Percentiles rank a stretch among this genome's conserved stretches.
Evolutionary conservation across 352 stramenopile genomes (phyloP).

Genomic region (Ochromonadaceae sp.): DNA sequence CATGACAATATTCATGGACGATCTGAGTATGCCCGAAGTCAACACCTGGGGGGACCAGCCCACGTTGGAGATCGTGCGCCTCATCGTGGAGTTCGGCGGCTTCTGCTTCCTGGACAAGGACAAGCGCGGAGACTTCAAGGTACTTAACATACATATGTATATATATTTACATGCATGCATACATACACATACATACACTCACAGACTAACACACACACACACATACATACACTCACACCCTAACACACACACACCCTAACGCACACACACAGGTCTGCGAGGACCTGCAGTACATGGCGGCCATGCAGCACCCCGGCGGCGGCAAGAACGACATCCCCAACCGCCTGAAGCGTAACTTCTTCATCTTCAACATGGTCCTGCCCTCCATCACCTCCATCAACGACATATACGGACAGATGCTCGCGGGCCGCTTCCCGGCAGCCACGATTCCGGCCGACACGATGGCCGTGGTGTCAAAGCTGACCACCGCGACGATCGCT

Average conservation of each 20-base stretch:
- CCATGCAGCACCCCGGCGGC: constrained; percentile 90
- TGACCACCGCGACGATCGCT: constrained; percentile 85
- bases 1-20: constrained; percentile 97
- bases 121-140: constrained; percentile 93
- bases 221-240: not conserved
- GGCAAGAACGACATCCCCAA: constrained; percentile 98
- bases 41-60: constrained; percentile 96
- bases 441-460: constrained; percentile 51
- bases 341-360: constrained; percentile 96
- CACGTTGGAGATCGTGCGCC: constrained; percentile 89
- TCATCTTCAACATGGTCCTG: constrained; percentile 93
- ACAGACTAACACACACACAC: not conserved
- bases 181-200: not conserved
- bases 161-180: not conserved
- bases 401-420: constrained; percentile 97
- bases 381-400: constrained; percentile 94
- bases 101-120: constrained; percentile 97
- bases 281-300: constrained; percentile 88
- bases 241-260: not conserved
- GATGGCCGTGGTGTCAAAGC: constrained; percentile 64
- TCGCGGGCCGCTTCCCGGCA: constrained; percentile 75
- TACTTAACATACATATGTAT: not conserved
- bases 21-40: constrained; percentile 74
- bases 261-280: constrained; percentile 51
- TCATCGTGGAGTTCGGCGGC: constrained; percentile 85